These are phyloP conservation scores for Elongisporangium undulatum DNA, from an alignment of 352 stramenopile genomes.

Conservation along the genomic window DNA sequence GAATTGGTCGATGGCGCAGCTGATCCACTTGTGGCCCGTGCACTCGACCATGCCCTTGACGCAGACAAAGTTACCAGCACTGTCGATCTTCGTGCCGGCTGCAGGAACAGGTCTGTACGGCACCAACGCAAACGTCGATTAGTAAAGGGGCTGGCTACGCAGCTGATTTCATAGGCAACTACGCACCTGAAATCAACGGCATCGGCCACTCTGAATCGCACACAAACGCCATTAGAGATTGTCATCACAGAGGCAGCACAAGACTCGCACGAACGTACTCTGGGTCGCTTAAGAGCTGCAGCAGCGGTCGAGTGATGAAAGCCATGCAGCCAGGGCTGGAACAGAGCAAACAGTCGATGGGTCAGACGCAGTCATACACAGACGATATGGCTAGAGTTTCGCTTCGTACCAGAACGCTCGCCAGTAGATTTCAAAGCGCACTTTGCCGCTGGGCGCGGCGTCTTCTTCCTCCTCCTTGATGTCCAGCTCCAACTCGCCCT, in stretches of 20 bases:
- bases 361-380: background rate
- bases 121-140: conserved; percentile 4
- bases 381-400: background rate
- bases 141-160: background rate
- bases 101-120: conserved; percentile 43
- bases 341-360: conserved; percentile 2
- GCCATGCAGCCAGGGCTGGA: conserved; percentile 62
- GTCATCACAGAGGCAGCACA: background rate
- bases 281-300: conserved; percentile 55
- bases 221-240: conserved; percentile 6
- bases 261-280: conserved; percentile 27
- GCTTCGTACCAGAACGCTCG: conserved; percentile 68
- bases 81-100: conserved; percentile 56
- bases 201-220: conserved; percentile 49
- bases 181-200: conserved; percentile 57
- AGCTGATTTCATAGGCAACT: background rate
- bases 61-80: conserved; percentile 61
- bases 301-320: conserved; percentile 60
- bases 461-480: conserved; percentile 20
- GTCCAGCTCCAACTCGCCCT: conserved; percentile 26
- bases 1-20: conserved; percentile 67
- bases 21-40: conserved; percentile 74
- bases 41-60: conserved; percentile 67
- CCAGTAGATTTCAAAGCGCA: conserved; percentile 73
- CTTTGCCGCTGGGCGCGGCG: conserved; percentile 30